Conservation (phyloP, 805 yeast species). For the Kodamaea hsintzibuensis region DNA sequence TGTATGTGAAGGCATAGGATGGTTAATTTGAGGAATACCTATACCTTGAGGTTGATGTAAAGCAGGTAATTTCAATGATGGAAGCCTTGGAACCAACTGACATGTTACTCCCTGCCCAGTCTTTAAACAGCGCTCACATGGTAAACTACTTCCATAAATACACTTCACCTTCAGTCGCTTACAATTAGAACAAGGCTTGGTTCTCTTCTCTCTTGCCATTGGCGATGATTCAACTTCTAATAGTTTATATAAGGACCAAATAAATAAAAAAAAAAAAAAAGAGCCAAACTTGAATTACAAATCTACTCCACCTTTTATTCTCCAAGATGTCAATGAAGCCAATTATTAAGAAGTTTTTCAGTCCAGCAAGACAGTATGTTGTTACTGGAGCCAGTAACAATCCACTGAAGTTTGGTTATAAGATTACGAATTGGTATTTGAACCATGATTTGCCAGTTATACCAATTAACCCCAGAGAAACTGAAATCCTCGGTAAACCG, state of each 20-base stretch:
- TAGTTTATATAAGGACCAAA: neutral
- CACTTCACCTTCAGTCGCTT: constrained; percentile 65
- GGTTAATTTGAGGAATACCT: neutral
- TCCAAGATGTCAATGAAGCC: constrained; percentile 24
- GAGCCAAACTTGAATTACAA: neutral
- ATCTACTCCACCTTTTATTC: neutral
- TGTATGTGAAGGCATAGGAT: neutral
- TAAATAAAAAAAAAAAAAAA: neutral
- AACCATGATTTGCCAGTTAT: constrained; percentile 54
- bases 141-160: constrained; percentile 45
- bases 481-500: constrained; percentile 45
- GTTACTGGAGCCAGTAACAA: constrained; percentile 74
- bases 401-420: constrained; percentile 66
- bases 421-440: constrained; percentile 68
- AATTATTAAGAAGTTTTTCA: constrained; percentile 46
- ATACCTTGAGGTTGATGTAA: constrained; percentile 7
- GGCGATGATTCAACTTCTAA: neutral
- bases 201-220: constrained; percentile 40
- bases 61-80: constrained; percentile 36
- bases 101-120: constrained; percentile 49
- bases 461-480: constrained; percentile 59
- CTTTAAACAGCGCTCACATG: constrained; percentile 59
- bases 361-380: constrained; percentile 51
- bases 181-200: constrained; percentile 65
- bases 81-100: constrained; percentile 56